Evolutionary conservation across 352 stramenopile genomes (phyloP), one percentile per base, ranked within the genome.

Genomic region (Phytopythium oedochilum): DNA sequence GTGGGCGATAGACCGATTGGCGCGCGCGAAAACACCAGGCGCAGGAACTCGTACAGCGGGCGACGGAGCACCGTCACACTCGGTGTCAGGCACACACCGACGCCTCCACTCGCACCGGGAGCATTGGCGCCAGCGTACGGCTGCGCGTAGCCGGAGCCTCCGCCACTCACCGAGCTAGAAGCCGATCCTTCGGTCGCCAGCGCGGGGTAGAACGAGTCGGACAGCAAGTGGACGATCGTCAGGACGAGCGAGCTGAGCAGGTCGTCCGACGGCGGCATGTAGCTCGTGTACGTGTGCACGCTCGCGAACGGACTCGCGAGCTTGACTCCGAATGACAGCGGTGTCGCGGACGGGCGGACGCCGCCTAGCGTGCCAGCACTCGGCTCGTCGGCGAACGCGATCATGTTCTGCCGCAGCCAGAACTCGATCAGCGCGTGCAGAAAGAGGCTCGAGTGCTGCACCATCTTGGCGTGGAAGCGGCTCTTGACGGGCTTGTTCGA

Each of bases 361-460:
- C 26, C 46, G 5, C 49, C 49, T 43, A 66, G 55, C 15, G 56
- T 36, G 0, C 32, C n/a, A 23, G 58, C 44, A 8, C 64, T 42
- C 3, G 71, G 58, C n/a, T 86, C 82, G 50, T 91, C 75, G 0
- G 81, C 83, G 52, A 91, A 93, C 55, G 83, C 71, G 49, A 95
- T 91, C 49, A 92, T 73, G 58, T 95, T 95, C 57, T 95, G 86
- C n/a, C 78, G 80, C 44, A 95, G 68, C 86, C 86, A 95, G 48
- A 92, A 91, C 56, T 95, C 86, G 22, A 95, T 92, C 39, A 94
- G 53, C 38, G 89, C 83, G 55, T 94, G 82, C 25, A 95, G 68
- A 58, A 95, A 94, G 4, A 93, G 67, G 60, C 85, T 92, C 31
- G 82, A 83, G 55, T 85, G 64, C 60, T 93, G 82, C 28, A 90